Conservation (phyloP, 176 grass and related monocot species). For the Alopecurus myosuroides region DNA sequence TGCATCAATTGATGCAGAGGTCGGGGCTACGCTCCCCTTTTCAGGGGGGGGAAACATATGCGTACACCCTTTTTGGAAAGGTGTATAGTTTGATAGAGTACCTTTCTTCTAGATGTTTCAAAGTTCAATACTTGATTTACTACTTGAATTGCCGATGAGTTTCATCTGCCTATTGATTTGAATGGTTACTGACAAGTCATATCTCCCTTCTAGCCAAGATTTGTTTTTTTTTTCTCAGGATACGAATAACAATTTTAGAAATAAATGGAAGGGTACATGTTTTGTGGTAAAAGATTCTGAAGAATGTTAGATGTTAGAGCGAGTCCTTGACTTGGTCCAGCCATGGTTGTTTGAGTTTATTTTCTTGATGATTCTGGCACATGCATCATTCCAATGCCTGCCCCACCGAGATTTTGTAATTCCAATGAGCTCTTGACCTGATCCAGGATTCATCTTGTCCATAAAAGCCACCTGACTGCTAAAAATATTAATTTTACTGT, state of each 20-base stretch:
- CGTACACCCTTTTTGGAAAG: background rate
- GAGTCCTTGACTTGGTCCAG: background rate
- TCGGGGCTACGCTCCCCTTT: too few relatives aligned
- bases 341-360: background rate
- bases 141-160: background rate
- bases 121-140: background rate
- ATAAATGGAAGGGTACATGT: background rate
- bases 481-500: constrained; percentile 4
- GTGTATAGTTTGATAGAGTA: background rate
- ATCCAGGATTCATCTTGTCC: constrained; percentile 6
- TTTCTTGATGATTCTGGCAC: background rate
- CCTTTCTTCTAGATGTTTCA: background rate
- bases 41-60: too few relatives aligned
- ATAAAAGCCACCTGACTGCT: background rate
- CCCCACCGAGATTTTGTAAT: background rate
- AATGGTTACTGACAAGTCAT: background rate
- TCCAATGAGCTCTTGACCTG: constrained; percentile 4
- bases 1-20: too few relatives aligned
- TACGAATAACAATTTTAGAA: background rate
- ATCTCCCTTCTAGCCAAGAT: background rate
- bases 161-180: background rate
- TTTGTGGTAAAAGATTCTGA: background rate
- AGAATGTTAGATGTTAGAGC: background rate
- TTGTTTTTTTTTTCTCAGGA: background rate
- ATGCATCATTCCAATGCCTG: background rate